Base-by-base conservation (phyloP, 1,284 basidiomycete genomes). In the Dichomitus squalens region DNA sequence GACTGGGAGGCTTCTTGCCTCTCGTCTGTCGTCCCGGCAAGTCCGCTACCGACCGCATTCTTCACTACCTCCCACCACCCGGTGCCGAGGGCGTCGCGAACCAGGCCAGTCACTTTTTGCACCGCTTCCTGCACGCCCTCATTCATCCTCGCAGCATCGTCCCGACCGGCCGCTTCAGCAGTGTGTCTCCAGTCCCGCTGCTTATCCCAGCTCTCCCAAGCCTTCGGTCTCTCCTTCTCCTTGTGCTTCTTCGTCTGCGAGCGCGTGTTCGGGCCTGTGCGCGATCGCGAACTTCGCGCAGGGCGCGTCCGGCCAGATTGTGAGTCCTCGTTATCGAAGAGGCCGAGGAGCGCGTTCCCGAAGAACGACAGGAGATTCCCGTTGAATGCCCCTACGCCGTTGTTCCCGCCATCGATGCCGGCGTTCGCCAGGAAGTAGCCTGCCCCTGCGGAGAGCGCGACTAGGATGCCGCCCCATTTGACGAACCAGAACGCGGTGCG, bases 381-480 rank as follows among this genome's bases (percentile, higher is more conserved):
- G 52, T 57, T 55, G 48, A 57, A 41, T 11, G 55, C 59, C 7
- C 58, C 68, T 1, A 68, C 47, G 12, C 64, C 66, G 47, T 68
- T 73, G 12, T 67, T 72, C 58, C 70, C 69, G 31, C 69, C 73
- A 34, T 72, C 70, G 54, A 70, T 72, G 34, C 76, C 79, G 44
- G 8, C 29, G 18, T 47, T 47, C 9, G 44, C 44, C 74, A 81
- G 70, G 56, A 80, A 72, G 77, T 80, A 90, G 7, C 83, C 84
- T 29, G 73, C 73, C 25, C 75, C 76, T 7, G 78, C 83, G 16
- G 80, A 76, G 7, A 88, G 61, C 2, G 76, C 71, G 11, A 76
- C 80, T 11, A 89, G 61, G 53, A 93, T 74, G 3, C 76, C 73
- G 21, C 86, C 87, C 89, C 90, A 92, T 71, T 93, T 93, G 64